Base-by-base conservation (phyloP, 371 early-diverging fungal species). In the Mycotypha africana region DNA sequence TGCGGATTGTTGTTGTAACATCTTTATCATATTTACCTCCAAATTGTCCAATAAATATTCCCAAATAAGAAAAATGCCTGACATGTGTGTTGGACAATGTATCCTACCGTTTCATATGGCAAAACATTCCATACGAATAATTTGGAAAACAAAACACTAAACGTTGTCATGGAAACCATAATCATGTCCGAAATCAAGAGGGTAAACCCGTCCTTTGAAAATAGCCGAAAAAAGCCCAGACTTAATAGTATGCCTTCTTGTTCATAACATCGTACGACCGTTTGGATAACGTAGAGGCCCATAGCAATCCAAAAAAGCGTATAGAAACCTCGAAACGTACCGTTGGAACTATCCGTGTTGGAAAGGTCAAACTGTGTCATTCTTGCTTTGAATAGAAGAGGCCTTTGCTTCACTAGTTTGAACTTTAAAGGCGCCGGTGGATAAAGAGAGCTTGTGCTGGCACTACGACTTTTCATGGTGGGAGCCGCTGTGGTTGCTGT, bases 291-390 rank as follows among this genome's bases (percentile, higher is more conserved):
- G 53, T 89, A 91, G 40, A 85, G 78, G 12, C 79, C 87, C 76
- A 92, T 86, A 22, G 81, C 78, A 22, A 92, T 79, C 95, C 95
- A 97, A 65, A 95, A 95, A 8, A 95, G 70, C 0, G 86, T 87
- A 50, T 91, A 89, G 47, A 95, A 92, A 1, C 97, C 95, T n/a
- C 90, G 79, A 60, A 82, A 81, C 7, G 76, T 62, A 40, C 74
- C 74, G 28, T 77, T 72, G 6, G 63, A 64, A 2, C 60, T 58
- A 14, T 70, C 67, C 28, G 70, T 60, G 33, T 70, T 66, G 4
- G 71, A 57, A 15, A 65, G 40, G 49, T 74, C 75, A 46, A 74
- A 67, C 38, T 62, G 63, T 10, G 71, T 58, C 32, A 58, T 42
- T 10, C 75, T 63, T 31, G 71, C 60, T 55, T 60, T 63, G 47